A percentile compares a stretch with the other conserved stretches of the same genome.
These are phyloP conservation scores for Saccharomyces paradoxus DNA, from an alignment of 805 yeast species.

Conservation along the genomic window DNA sequence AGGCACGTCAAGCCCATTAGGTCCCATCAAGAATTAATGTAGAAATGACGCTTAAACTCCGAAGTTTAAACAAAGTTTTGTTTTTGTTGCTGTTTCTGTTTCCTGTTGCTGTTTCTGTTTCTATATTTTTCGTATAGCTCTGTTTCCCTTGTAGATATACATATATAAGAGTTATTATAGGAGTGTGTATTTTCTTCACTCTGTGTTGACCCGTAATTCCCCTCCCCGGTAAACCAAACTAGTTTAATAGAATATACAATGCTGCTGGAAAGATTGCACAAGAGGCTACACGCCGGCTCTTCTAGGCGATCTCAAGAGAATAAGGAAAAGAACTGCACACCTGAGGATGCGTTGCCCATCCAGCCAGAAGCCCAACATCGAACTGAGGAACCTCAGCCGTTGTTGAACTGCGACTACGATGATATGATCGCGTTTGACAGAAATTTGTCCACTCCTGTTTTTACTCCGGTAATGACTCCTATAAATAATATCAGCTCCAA, in stretches of 20 bases:
- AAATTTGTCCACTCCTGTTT: not conserved
- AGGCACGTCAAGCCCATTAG: not conserved
- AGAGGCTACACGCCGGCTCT: not conserved
- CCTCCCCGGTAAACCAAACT: not conserved
- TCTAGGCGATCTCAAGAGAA: not conserved
- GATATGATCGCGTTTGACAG: not conserved
- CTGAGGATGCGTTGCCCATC: not conserved
- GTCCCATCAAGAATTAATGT: not conserved
- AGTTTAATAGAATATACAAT: not conserved
- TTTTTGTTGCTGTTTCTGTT: not conserved
- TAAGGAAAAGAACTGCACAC: not conserved
- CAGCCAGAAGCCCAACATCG: not conserved
- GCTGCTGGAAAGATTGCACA: not conserved
- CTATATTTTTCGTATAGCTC: not conserved
- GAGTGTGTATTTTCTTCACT: not conserved
- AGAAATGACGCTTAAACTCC: not conserved
- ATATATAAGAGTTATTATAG: not conserved
- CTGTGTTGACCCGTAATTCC: not conserved
- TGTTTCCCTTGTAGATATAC: not conserved
- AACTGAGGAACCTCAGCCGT: not conserved
- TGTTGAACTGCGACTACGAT: not conserved
- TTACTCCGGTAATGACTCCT: not conserved
- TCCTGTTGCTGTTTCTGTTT: not conserved
- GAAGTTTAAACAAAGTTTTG: not conserved
- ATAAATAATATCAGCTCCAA: not conserved